phyloP scores from a whole-genome alignment of 129 eudicot genomes.

The Centrapalus pauciflorus region DNA sequence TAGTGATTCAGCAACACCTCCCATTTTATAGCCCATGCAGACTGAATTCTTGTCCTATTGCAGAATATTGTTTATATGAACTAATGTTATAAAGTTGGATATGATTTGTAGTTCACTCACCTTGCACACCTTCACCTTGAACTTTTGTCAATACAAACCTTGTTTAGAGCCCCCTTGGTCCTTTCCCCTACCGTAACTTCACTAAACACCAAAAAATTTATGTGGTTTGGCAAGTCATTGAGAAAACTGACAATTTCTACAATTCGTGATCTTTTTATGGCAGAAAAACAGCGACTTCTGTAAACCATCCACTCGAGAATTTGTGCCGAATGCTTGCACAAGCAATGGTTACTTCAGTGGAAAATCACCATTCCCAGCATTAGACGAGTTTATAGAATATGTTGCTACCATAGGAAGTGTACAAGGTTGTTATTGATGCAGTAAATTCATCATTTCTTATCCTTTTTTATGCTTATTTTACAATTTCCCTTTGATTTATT shows the following conservation, averaged over 20 bases:
- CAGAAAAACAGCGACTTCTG: conserved; percentile 43
- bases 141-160: neutral
- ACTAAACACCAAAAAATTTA: neutral
- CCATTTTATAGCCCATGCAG: neutral
- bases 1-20: neutral
- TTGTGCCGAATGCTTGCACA: conserved; percentile 39
- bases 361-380: conserved; percentile 80
- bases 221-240: neutral
- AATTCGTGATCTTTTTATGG: neutral
- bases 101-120: neutral
- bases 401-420: conserved; percentile 64
- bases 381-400: conserved; percentile 66
- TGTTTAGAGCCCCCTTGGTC: neutral
- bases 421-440: conserved; percentile 45
- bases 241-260: neutral
- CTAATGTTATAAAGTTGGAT: neutral
- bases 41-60: neutral
- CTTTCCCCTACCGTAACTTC: neutral
- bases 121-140: neutral
- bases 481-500: conserved; percentile 6
- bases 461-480: neutral
- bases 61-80: neutral
- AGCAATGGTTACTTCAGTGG: conserved; percentile 55
- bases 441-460: neutral
- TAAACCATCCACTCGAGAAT: conserved; percentile 35